These are phyloP conservation scores for Gymnopilus dilepis DNA, from an alignment of 768 basidiomycete genomes.

Conservation along the genomic window DNA sequence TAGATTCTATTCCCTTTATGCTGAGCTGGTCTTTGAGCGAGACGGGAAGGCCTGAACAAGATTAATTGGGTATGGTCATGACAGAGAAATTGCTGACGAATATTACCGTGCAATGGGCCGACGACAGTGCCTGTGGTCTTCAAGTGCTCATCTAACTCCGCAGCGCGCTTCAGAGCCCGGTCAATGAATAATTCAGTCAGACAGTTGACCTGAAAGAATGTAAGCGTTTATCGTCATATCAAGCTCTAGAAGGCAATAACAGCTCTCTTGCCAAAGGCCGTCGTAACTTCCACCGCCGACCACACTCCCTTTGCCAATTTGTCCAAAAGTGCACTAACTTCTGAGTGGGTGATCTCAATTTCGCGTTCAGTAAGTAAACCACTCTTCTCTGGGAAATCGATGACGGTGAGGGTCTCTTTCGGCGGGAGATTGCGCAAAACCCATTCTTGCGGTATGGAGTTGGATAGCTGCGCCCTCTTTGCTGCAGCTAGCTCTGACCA, in stretches of 20 bases:
- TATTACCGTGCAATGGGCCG: constrained; percentile 71
- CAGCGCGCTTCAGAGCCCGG: constrained; percentile 65
- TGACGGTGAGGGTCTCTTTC: constrained; percentile 53
- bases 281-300: constrained; percentile 72
- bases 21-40: constrained; percentile 78
- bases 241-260: too few species aligned
- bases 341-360: constrained; percentile 50
- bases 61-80: neutral
- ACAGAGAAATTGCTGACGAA: neutral
- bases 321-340: constrained; percentile 50
- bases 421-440: constrained; percentile 50
- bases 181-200: constrained; percentile 84
- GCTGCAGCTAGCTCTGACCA: constrained; percentile 62
- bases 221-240: too few species aligned
- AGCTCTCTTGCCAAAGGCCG: constrained; percentile 78
- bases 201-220: constrained; percentile 76
- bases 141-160: constrained; percentile 65
- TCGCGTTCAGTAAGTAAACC: constrained; percentile 62
- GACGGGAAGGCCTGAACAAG: constrained; percentile 54
- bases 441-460: constrained; percentile 71
- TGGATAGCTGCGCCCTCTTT: constrained; percentile 58
- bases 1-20: constrained; percentile 71
- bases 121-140: constrained; percentile 64
- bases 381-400: constrained; percentile 55
- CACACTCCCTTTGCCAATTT: constrained; percentile 59